Percentiles rank a stretch among this genome's conserved stretches.
Conservation (phyloP, 2,329 filamentous ascomycete genomes). For the Ophiostoma tasmaniense region DNA sequence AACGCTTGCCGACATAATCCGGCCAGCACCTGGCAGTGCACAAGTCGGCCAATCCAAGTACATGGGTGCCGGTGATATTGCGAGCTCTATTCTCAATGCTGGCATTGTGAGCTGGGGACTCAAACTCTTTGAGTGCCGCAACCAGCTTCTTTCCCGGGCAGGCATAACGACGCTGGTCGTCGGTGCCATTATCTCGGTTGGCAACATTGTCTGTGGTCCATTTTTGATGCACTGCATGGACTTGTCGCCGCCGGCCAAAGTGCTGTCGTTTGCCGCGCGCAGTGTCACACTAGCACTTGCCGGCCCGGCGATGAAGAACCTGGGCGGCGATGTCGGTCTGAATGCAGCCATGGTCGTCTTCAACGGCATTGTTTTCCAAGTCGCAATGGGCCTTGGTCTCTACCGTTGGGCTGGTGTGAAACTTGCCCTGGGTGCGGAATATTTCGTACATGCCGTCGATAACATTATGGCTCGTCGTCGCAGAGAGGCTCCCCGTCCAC, state of each 20-base stretch:
- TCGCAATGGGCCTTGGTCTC: constrained; percentile 27
- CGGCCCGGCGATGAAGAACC: constrained; percentile 36
- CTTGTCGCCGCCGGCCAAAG: constrained; percentile 27
- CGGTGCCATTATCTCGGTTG: constrained; percentile 31
- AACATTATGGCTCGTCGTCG: background rate
- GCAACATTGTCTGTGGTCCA: constrained; percentile 37
- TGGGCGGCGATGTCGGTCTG: constrained; percentile 38
- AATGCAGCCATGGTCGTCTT: constrained; percentile 45
- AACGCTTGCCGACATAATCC: constrained; percentile 27
- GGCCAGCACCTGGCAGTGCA: background rate
- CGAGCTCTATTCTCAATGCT: constrained; percentile 40
- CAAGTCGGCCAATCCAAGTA: background rate
- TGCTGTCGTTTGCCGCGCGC: constrained; percentile 41
- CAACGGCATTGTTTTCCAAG: constrained; percentile 39
- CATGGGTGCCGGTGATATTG: constrained; percentile 40
- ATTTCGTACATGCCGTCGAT: background rate
- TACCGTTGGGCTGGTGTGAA: constrained; percentile 19
- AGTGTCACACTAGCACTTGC: constrained; percentile 44
- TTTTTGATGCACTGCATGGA: constrained; percentile 31
- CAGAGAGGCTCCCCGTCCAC: background rate
- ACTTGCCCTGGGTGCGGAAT: background rate
- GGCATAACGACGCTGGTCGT: constrained; percentile 34
- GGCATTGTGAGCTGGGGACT: constrained; percentile 46
- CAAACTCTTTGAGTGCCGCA: constrained; percentile 44
- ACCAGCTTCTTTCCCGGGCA: constrained; percentile 36